A percentile compares a stretch with the other conserved stretches of the same genome.
phyloP scores from a whole-genome alignment of 306 rosid species.

The Casuarina cunninghamiana region DNA sequence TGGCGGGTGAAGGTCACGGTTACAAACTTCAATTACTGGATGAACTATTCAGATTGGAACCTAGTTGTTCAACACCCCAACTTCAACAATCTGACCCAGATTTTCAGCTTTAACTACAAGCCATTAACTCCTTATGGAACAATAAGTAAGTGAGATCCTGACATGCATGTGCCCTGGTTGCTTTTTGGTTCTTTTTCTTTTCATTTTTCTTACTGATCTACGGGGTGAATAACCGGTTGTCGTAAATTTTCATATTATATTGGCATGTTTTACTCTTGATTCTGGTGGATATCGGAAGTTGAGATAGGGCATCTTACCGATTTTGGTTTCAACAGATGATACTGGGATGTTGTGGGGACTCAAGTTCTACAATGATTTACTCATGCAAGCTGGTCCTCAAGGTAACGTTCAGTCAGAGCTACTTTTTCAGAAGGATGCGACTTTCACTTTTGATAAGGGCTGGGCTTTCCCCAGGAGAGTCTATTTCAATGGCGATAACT shows the following conservation, averaged over 20 bases:
- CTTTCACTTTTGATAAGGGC: conserved; percentile 79
- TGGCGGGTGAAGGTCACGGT: conserved; percentile 89
- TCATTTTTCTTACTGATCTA: background rate
- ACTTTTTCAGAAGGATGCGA: conserved; percentile 65
- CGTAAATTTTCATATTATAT: conserved; percentile 11
- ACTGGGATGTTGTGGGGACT: conserved; percentile 93
- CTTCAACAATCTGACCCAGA: conserved; percentile 74
- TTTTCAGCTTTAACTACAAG: conserved; percentile 83
- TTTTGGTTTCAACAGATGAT: conserved; percentile 65
- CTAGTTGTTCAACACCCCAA: conserved; percentile 89
- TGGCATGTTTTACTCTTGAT: background rate
- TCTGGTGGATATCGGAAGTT: conserved; percentile 7
- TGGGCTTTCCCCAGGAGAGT: conserved; percentile 92
- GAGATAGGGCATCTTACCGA: conserved; percentile 17
- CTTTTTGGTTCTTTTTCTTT: background rate
- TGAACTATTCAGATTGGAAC: conserved; percentile 85
- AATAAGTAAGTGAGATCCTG: conserved; percentile 60
- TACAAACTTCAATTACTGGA: conserved; percentile 77
- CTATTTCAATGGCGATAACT: conserved; percentile 87
- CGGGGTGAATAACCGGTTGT: background rate
- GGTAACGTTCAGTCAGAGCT: conserved; percentile 93
- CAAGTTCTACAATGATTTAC: conserved; percentile 84
- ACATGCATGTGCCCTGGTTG: conserved; percentile 15
- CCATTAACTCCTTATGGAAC: conserved; percentile 62
- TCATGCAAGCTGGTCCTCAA: conserved; percentile 64